These are phyloP conservation scores for Phytopythium aichiense DNA, from an alignment of 352 stramenopile species.

Conservation along the genomic window DNA sequence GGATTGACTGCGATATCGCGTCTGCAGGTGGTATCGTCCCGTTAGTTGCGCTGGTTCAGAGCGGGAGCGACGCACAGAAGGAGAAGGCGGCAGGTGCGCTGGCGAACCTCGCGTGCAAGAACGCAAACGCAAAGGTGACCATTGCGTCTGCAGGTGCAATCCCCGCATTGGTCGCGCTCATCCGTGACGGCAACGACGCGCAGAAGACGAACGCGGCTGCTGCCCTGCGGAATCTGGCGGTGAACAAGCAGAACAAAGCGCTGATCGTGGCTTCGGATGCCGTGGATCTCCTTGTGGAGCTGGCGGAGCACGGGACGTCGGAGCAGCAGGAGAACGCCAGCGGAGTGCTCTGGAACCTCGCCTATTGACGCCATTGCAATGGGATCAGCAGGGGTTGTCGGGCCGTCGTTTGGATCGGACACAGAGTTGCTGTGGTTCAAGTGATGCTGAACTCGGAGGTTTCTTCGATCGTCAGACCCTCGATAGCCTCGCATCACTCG, in stretches of 20 bases:
- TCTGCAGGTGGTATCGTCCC: not conserved
- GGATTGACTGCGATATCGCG: not conserved
- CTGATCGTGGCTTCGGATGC: not conserved
- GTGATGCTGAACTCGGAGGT: too few species aligned
- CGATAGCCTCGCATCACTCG: too few species aligned
- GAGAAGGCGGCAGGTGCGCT: slow-evolving; percentile 1
- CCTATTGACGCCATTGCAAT: not conserved
- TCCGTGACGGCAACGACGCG: not conserved
- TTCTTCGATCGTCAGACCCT: too few species aligned
- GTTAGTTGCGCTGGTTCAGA: not conserved
- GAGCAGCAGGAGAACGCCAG: not conserved
- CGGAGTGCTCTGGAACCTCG: not conserved
- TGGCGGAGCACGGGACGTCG: not conserved
- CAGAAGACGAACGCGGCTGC: not conserved
- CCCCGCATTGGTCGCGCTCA: not conserved
- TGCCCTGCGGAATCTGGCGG: not conserved
- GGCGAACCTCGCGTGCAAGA: not conserved
- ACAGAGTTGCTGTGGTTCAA: not conserved
- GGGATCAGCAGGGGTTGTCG: not conserved
- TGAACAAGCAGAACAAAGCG: not conserved
- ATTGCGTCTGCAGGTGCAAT: not conserved
- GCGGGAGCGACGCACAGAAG: not conserved
- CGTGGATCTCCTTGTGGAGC: not conserved
- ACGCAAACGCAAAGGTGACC: not conserved
- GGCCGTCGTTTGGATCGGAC: not conserved